A percentile compares a stretch with the other conserved stretches of the same genome.
These are phyloP conservation scores for Tolypocladium inflatum DNA, from an alignment of 2,329 filamentous ascomycete species.

Conservation along the genomic window DNA sequence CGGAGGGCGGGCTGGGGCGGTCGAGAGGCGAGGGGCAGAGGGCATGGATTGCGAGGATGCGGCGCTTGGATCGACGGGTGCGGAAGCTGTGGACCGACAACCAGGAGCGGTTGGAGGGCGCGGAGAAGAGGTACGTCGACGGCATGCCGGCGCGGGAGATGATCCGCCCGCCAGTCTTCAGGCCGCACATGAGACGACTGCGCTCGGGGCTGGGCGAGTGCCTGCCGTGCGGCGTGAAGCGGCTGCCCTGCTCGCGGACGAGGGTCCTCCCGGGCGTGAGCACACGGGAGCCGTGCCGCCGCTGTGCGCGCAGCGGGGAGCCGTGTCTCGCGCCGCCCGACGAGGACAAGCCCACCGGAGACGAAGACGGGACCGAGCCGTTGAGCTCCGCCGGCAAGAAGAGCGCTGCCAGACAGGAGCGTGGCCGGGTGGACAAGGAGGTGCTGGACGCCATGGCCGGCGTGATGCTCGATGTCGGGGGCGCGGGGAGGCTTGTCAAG, in stretches of 20 bases:
- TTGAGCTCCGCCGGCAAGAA: neutral
- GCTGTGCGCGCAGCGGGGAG: neutral
- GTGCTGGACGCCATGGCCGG: neutral
- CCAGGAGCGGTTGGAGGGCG: neutral
- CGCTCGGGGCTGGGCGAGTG: constrained; percentile 7
- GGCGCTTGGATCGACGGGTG: neutral
- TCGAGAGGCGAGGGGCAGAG: neutral
- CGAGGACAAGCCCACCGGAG: neutral
- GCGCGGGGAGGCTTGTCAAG: neutral
- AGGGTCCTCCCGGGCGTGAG: neutral
- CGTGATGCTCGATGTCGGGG: neutral
- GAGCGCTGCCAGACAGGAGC: neutral
- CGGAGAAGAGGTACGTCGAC: constrained; percentile 15
- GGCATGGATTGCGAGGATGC: neutral
- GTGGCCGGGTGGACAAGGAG: neutral
- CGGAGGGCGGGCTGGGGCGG: neutral
- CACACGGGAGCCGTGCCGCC: neutral
- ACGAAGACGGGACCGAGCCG: neutral
- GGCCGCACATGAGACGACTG: neutral
- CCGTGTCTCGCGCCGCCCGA: neutral
- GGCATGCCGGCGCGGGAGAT: constrained; percentile 14
- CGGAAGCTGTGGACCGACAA: constrained; percentile 7
- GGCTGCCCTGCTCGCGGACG: constrained; percentile 14
- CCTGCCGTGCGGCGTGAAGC: constrained; percentile 12
- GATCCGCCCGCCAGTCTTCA: constrained; percentile 7